A percentile compares a stretch with the other conserved stretches of the same genome.
Conservation (phyloP, 352 stramenopile species). For the Pythium periplocum region DNA sequence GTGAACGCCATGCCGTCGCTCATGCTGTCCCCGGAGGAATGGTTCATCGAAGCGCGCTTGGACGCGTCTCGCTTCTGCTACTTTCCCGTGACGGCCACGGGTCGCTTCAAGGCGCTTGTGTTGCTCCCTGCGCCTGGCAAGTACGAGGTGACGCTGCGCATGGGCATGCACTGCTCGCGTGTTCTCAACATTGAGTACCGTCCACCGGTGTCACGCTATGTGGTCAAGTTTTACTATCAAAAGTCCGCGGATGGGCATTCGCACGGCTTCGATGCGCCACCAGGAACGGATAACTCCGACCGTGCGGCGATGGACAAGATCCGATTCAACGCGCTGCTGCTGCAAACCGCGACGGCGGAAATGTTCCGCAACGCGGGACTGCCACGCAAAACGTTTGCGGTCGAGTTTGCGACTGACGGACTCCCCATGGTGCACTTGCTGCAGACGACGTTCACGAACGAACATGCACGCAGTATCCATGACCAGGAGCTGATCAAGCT, state of each 20-base stretch:
- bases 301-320: slow-evolving; percentile 40
- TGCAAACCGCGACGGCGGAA: slow-evolving; percentile 52
- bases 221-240: slow-evolving; percentile 71
- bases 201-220: slow-evolving; percentile 20
- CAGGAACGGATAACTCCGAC: slow-evolving; percentile 47
- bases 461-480: slow-evolving; percentile 32
- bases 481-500: slow-evolving; percentile 56
- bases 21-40: slow-evolving; percentile 5
- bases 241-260: slow-evolving; percentile 31
- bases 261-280: slow-evolving; percentile 55
- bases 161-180: slow-evolving; percentile 4
- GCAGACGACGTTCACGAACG: slow-evolving; percentile 50
- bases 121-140: slow-evolving; percentile 41
- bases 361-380: slow-evolving; percentile 39
- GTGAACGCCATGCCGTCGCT: slow-evolving; percentile 11
- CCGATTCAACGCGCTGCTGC: slow-evolving; percentile 47
- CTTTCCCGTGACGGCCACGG: slow-evolving; percentile 43
- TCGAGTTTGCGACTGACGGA: slow-evolving; percentile 44
- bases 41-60: slow-evolving; percentile 40
- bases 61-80: slow-evolving; percentile 20
- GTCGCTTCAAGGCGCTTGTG: slow-evolving; percentile 59
- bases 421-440: slow-evolving; percentile 47
- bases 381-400: slow-evolving; percentile 37
- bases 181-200: slow-evolving; percentile 35
- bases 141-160: slow-evolving; percentile 26